These are phyloP conservation scores for Phaeosphaeria sp. DNA, from an alignment of 2,329 filamentous ascomycete genomes.

Conservation along the genomic window DNA sequence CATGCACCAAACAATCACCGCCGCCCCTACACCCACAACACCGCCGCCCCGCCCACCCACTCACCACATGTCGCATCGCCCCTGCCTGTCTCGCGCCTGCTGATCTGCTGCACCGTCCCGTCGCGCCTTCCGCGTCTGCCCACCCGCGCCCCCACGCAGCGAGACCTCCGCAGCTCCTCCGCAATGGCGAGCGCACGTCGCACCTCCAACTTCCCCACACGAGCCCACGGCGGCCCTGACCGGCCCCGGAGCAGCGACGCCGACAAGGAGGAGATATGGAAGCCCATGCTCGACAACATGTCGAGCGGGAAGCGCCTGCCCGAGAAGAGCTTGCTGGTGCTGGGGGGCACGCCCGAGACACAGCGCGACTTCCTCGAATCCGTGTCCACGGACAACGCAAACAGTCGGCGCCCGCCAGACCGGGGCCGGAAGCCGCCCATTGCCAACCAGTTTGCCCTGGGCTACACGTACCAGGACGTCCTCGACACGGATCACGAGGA, in stretches of 20 bases:
- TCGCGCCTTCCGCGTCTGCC: neutral
- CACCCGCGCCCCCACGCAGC: constrained; percentile 8
- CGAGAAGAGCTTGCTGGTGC: constrained; percentile 87
- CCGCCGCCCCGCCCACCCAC: constrained; percentile 13
- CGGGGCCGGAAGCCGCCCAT: constrained; percentile 70
- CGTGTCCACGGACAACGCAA: constrained; percentile 48
- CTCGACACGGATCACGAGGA: constrained; percentile 93
- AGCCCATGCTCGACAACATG: constrained; percentile 87
- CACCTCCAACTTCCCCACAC: constrained; percentile 38
- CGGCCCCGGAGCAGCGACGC: constrained; percentile 64
- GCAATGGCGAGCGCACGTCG: constrained; percentile 45
- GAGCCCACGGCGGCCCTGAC: constrained; percentile 28
- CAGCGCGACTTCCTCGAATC: constrained; percentile 80
- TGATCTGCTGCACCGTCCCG: neutral
- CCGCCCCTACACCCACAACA: constrained; percentile 14
- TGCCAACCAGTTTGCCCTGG: constrained; percentile 89
- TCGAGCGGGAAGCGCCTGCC: constrained; percentile 88
- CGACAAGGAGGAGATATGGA: constrained; percentile 88
- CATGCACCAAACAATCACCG: constrained; percentile 25
- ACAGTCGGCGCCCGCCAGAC: constrained; percentile 59
- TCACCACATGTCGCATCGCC: constrained; percentile 18
- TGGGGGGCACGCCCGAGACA: constrained; percentile 82
- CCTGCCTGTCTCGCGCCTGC: constrained; percentile 2
- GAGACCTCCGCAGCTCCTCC: constrained; percentile 32
- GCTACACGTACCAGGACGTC: constrained; percentile 95